Base-by-base conservation (phyloP, 495 filamentous ascomycete genomes). In the Aspergillus bridgeri region DNA sequence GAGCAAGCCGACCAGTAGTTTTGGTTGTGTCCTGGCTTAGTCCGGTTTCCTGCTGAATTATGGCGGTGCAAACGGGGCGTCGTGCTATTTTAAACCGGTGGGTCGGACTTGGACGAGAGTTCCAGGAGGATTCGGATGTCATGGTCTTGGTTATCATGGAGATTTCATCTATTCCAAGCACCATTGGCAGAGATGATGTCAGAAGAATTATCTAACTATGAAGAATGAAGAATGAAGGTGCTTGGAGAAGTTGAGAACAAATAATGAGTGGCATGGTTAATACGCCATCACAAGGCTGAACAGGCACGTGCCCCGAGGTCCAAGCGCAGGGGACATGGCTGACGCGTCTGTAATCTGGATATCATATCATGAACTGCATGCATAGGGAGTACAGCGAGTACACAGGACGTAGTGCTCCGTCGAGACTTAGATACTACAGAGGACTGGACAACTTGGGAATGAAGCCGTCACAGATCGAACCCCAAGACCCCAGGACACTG, bases 11-110 rank as follows among this genome's bases (percentile, higher is more conserved):
- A 38, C 33, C 17, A 38, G 15, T 19, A 43, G 44, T 42, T 22
- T 23, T 27, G 29, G 17, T 43, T 43, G 20, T 21, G 20, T 17
- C n/a, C 25, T 22, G 20, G 18, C 27, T 29, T 43, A 43, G 19
- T 42, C 42, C 27, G 33, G 20, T 21, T 53, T 53, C 51, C 27
- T 33, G 19, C 38, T 43, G 19, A 22, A 42, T 29, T 52, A 52
- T 52, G 50, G 50, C 50, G 50, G 50, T 52, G 50, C 50, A 52
- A 15, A 42, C n/a, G 42, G 20, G 50, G 50, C 29, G 50, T 13
- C 42, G 29, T 18, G 27, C 50, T 52, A 52, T 52, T 52, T 52
- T 52, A 52, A 52, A 42, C 27, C 18, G 23, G 50, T 52, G 50
- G 50, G 50, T 52, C 50, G 50, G 17, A 21, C 3, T 52, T 8